Conservation (phyloP, 495 filamentous ascomycete genomes). For the Penicillium cosmopolitanum region DNA sequence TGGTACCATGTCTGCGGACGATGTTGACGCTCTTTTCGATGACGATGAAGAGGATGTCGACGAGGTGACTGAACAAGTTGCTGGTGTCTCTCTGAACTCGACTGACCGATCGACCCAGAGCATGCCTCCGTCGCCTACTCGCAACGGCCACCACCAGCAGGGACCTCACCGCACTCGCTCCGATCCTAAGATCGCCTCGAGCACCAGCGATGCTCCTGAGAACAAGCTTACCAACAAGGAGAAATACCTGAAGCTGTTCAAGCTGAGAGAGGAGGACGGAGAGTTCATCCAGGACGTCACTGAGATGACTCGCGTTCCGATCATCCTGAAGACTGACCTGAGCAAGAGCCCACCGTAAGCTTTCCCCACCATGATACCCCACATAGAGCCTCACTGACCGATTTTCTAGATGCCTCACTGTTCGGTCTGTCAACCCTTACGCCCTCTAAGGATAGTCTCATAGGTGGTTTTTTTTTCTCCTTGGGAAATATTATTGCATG, state of each 20-base stretch:
- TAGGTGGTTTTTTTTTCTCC: constrained; percentile 17
- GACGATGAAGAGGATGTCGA: constrained; percentile 88
- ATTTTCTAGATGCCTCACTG: constrained; percentile 81
- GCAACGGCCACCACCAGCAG: constrained; percentile 70
- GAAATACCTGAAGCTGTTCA: constrained; percentile 90
- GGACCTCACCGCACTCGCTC: constrained; percentile 86
- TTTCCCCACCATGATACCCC: constrained; percentile 7
- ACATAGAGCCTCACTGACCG: constrained; percentile 40
- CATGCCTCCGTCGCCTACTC: constrained; percentile 89
- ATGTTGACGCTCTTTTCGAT: constrained; percentile 83
- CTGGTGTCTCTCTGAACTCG: constrained; percentile 77
- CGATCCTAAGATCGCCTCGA: constrained; percentile 84
- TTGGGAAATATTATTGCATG: constrained; percentile 37
- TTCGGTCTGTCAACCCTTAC: constrained; percentile 95
- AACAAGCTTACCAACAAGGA: constrained; percentile 88
- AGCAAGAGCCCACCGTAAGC: constrained; percentile 99
- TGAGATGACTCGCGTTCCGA: constrained; percentile 95
- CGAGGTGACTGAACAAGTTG: constrained; percentile 82
- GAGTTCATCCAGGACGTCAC: constrained; percentile 97
- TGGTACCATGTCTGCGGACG: constrained; percentile 85
- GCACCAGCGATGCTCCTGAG: constrained; percentile 69
- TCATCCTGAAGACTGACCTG: constrained; percentile 97
- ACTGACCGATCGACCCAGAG: constrained; percentile 90
- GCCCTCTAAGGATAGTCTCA: constrained; percentile 63
- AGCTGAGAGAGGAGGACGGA: constrained; percentile 86